Percentiles rank a stretch among this genome's conserved stretches.
Evolutionary conservation across 2,329 filamentous ascomycete genomes (phyloP).

Genomic region (Xylaria digitata): DNA sequence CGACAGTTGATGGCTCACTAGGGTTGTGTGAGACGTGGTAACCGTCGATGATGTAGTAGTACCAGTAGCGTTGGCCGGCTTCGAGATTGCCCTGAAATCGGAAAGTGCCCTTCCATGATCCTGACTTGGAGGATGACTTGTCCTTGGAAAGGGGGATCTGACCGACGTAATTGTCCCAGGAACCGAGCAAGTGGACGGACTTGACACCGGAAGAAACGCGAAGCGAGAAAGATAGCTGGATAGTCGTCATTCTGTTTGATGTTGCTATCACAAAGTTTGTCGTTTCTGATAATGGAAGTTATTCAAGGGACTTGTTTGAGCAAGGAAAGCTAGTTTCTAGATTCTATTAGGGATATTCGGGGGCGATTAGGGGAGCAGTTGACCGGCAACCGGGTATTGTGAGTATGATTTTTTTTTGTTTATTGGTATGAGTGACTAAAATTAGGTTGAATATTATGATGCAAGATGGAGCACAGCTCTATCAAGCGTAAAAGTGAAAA

Average conservation of each 20-base stretch:
- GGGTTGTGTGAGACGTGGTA: slow-evolving; percentile 99
- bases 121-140: slow-evolving; percentile 82
- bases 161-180: slow-evolving; percentile 96
- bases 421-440: slow-evolving; percentile 35
- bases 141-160: slow-evolving; percentile 96
- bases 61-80: slow-evolving; percentile 96
- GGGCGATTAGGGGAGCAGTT: slow-evolving; percentile 57
- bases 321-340: slow-evolving; percentile 67
- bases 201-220: slow-evolving; percentile 97
- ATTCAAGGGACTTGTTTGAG: slow-evolving; percentile 60
- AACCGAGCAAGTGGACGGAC: slow-evolving; percentile 96
- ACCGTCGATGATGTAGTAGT: slow-evolving; percentile 99
- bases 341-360: slow-evolving; percentile 57
- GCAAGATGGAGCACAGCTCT: slow-evolving; percentile 67
- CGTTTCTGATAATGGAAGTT: slow-evolving; percentile 51
- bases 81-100: slow-evolving; percentile 92
- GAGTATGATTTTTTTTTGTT: slow-evolving; percentile 51
- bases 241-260: slow-evolving; percentile 78
- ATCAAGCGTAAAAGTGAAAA: slow-evolving; percentile 59
- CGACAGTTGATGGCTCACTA: slow-evolving; percentile 85
- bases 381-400: slow-evolving; percentile 60
- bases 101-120: slow-evolving; percentile 96
- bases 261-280: slow-evolving; percentile 54
- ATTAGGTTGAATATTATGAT: slow-evolving; percentile 48
- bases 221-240: slow-evolving; percentile 95